Percentiles rank a stretch among this genome's conserved stretches.
These are phyloP conservation scores for Penicillium sp. DNA, from an alignment of 2,329 filamentous ascomycete genomes.

Conservation along the genomic window DNA sequence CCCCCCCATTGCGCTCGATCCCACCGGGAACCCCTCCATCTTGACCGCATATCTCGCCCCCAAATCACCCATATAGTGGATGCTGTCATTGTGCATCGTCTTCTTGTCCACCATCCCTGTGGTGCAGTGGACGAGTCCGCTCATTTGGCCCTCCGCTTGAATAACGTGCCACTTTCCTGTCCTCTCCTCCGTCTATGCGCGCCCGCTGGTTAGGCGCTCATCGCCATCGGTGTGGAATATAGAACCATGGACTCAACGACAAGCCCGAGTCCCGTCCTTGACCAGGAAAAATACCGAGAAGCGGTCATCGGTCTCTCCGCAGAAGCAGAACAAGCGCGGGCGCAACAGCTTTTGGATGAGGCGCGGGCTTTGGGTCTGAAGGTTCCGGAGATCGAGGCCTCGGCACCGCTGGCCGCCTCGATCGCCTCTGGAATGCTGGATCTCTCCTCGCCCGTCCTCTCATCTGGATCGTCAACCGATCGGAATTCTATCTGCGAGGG, in stretches of 20 bases:
- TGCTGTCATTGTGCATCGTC: constrained; percentile 31
- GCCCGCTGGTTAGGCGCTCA: constrained; percentile 24
- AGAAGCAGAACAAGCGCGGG: constrained; percentile 40
- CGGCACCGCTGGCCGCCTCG: constrained; percentile 39
- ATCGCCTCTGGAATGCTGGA: constrained; percentile 38
- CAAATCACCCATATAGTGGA: constrained; percentile 23
- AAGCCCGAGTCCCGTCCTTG: constrained; percentile 25
- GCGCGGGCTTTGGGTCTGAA: constrained; percentile 42
- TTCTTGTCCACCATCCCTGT: constrained; percentile 35
- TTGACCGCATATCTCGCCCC: constrained; percentile 6
- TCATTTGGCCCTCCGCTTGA: constrained; percentile 16
- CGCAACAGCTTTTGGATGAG: constrained; percentile 40
- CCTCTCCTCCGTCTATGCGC: constrained; percentile 19
- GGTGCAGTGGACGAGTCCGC: constrained; percentile 35
- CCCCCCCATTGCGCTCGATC: constrained; percentile 12
- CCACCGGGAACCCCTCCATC: neutral
- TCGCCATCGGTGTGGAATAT: constrained; percentile 18
- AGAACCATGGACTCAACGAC: constrained; percentile 27
- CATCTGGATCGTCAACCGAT: constrained; percentile 36
- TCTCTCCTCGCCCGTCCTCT: constrained; percentile 36
- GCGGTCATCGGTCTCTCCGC: constrained; percentile 40
- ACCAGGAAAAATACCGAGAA: constrained; percentile 41
- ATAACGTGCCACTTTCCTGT: neutral
- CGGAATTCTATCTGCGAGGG: constrained; percentile 34
- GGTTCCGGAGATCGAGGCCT: constrained; percentile 33